Percentiles rank a stretch among this genome's conserved stretches.
phyloP scores from a whole-genome alignment of 805 yeast species.

The Peterozyma xylosa region DNA sequence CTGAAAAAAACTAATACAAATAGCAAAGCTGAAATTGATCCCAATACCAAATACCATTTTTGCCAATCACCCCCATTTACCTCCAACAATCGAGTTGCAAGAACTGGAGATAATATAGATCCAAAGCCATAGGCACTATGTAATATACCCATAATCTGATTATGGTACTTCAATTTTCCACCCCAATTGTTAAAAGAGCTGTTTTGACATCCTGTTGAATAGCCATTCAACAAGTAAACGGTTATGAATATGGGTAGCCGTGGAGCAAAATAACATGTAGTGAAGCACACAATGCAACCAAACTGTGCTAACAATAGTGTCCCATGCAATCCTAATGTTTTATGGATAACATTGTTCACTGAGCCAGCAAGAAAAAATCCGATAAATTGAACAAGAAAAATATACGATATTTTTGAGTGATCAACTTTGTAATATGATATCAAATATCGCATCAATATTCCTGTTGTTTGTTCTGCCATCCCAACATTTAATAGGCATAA shows the following conservation, averaged over 20 bases:
- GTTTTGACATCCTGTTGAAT: constrained; percentile 51
- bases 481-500: constrained; percentile 41
- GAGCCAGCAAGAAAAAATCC: constrained; percentile 53
- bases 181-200: constrained; percentile 48
- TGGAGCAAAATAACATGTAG: constrained; percentile 29
- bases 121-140: constrained; percentile 51
- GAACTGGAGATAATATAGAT: constrained; percentile 41
- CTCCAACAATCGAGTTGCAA: constrained; percentile 34
- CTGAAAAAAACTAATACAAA: constrained; percentile 14
- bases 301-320: constrained; percentile 28
- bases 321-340: constrained; percentile 39
- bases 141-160: constrained; percentile 42
- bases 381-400: constrained; percentile 44
- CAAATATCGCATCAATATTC: constrained; percentile 49
- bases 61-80: constrained; percentile 26
- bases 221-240: constrained; percentile 36
- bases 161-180: constrained; percentile 37
- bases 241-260: constrained; percentile 32
- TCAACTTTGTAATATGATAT: constrained; percentile 38
- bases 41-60: constrained; percentile 26
- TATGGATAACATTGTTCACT: constrained; percentile 34
- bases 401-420: constrained; percentile 38
- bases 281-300: constrained; percentile 23
- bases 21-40: constrained; percentile 16
- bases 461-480: constrained; percentile 52